Evolutionary conservation across 1,284 basidiomycete species (phyloP).

Genomic region (Sporisorium reilianum): DNA sequence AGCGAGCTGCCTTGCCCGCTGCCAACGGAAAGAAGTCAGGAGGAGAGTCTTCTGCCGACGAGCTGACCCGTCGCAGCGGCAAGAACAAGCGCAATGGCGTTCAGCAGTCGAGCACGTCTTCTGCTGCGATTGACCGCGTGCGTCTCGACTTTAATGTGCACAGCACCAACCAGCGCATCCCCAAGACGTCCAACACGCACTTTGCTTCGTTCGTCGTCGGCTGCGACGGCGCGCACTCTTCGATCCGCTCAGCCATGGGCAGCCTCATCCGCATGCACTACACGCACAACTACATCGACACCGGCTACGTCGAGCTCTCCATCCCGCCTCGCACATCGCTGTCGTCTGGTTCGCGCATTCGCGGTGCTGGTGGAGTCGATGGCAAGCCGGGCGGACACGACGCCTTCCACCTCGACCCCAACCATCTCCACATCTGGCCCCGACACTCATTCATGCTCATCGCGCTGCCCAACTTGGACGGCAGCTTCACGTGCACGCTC

Average conservation of each 20-base stretch:
- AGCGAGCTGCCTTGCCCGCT: constrained; percentile 1
- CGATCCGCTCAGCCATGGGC: constrained; percentile 73
- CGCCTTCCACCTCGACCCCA: constrained; percentile 85
- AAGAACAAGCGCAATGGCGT: constrained; percentile 4
- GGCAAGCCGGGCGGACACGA: constrained; percentile 42
- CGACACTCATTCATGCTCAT: constrained; percentile 99
- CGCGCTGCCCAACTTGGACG: constrained; percentile 81
- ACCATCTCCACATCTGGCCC: constrained; percentile 99
- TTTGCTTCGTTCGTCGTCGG: constrained; percentile 53
- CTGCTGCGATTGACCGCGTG: constrained; percentile 17
- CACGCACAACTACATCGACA: constrained; percentile 91
- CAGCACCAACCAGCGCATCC: constrained; percentile 12
- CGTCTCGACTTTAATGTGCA: constrained; percentile 40
- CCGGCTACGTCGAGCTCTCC: constrained; percentile 95
- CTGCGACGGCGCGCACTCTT: constrained; percentile 56
- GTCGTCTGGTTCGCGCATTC: constrained; percentile 73
- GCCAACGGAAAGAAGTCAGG: constrained; percentile 19
- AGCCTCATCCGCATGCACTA: constrained; percentile 76
- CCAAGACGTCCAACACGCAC: constrained; percentile 18
- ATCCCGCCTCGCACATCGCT: constrained; percentile 80
- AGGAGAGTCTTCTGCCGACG: constrained; percentile 21
- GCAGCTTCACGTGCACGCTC: constrained; percentile 77
- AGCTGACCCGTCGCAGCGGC: constrained; percentile 8
- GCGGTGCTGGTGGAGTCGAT: constrained; percentile 69
- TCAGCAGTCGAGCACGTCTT: neutral